Evolutionary conservation across 768 basidiomycete genomes (phyloP).

Genomic region (Russula olivacea): DNA sequence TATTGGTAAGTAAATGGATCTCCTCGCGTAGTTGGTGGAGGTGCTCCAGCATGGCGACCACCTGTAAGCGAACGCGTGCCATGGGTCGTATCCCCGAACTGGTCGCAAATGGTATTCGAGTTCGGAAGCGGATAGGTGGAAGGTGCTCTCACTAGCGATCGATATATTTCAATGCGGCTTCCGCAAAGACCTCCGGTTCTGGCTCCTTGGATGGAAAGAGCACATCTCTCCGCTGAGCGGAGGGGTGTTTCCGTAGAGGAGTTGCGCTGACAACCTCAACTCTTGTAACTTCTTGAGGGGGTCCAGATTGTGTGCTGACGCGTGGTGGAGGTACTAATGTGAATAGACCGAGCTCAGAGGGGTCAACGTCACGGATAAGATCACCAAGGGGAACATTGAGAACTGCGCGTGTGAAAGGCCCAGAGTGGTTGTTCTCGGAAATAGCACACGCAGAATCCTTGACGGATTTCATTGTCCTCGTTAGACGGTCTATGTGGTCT

Average conservation of each 20-base stretch:
- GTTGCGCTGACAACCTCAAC: constrained; percentile 66
- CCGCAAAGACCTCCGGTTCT: constrained; percentile 70
- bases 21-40: constrained; percentile 36
- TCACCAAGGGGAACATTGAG: constrained; percentile 60
- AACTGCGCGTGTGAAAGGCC: constrained; percentile 60
- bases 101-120: neutral
- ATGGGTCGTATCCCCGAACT: constrained; percentile 40
- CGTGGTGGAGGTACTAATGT: constrained; percentile 41
- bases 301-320: constrained; percentile 30
- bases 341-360: constrained; percentile 75
- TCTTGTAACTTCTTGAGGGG: constrained; percentile 47
- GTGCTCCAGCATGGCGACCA: constrained; percentile 35
- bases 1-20: constrained; percentile 34
- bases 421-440: constrained; percentile 9
- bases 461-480: constrained; percentile 47
- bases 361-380: constrained; percentile 74
- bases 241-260: constrained; percentile 48
- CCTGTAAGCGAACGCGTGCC: constrained; percentile 44
- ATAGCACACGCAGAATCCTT: constrained; percentile 38
- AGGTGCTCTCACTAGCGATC: constrained; percentile 60
- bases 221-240: constrained; percentile 33
- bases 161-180: constrained; percentile 70
- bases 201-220: constrained; percentile 39
- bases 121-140: neutral
- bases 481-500: constrained; percentile 64